A percentile compares a stretch with the other conserved stretches of the same genome.
These are phyloP conservation scores for Daldinia eschscholtzii DNA, from an alignment of 2,329 filamentous ascomycete species.

Conservation along the genomic window DNA sequence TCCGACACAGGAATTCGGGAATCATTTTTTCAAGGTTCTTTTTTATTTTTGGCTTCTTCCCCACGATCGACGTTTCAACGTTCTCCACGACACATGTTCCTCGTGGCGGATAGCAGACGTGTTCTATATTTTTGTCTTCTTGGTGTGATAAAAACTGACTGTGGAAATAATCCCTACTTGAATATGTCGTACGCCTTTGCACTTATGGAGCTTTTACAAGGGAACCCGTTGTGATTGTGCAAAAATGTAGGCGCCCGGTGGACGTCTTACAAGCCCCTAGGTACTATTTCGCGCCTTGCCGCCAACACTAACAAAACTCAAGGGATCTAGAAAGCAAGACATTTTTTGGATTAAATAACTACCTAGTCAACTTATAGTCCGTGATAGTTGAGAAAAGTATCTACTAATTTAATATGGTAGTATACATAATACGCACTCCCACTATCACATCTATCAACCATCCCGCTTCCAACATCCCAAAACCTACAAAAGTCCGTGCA, in stretches of 20 bases:
- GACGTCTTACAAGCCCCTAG: neutral
- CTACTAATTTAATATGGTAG: neutral
- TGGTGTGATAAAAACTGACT: neutral
- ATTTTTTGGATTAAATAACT: neutral
- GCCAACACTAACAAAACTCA: neutral
- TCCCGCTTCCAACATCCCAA: neutral
- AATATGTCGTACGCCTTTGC: neutral
- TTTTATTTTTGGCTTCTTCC: conserved; percentile 39
- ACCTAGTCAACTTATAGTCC: conserved; percentile 5
- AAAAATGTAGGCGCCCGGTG: neutral
- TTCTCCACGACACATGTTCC: conserved; percentile 9
- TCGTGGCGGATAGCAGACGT: conserved; percentile 4
- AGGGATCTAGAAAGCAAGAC: neutral
- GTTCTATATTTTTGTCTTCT: neutral
- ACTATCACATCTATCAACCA: conserved; percentile 15
- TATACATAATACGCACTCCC: neutral
- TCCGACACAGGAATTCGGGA: conserved; percentile 43
- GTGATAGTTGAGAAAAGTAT: neutral
- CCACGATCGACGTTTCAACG: conserved; percentile 40
- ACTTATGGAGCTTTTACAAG: neutral
- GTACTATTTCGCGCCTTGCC: neutral
- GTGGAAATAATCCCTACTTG: neutral
- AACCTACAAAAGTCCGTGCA: conserved; percentile 14
- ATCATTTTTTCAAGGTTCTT: conserved; percentile 23
- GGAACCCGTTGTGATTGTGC: neutral